phyloP scores from a whole-genome alignment of 495 filamentous ascomycete species.

The Talaromyces wortmannii region DNA sequence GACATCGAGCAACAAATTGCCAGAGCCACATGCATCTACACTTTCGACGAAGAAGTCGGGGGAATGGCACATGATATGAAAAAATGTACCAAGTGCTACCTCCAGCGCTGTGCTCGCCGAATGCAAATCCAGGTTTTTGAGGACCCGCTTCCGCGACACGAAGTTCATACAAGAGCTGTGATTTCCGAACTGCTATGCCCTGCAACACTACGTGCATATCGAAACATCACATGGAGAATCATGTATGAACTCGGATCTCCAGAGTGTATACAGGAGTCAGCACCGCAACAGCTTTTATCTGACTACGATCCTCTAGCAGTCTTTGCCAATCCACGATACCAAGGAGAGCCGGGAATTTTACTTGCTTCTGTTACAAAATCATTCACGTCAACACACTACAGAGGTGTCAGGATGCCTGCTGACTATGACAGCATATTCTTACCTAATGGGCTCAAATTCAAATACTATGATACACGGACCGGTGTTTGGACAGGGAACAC shows the following conservation, averaged over 20 bases:
- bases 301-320: constrained; percentile 17
- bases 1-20: constrained; percentile 18
- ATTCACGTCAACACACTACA: constrained; percentile 32
- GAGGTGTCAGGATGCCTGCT: constrained; percentile 14
- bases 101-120: constrained; percentile 24
- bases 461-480: constrained; percentile 14
- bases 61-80: constrained; percentile 19
- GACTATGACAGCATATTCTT: constrained; percentile 12
- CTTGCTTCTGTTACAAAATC: constrained; percentile 40
- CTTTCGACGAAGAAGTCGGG: neutral
- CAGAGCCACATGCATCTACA: constrained; percentile 16
- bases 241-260: constrained; percentile 28
- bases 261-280: neutral
- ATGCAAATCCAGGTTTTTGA: constrained; percentile 48
- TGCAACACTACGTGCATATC: constrained; percentile 40
- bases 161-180: constrained; percentile 23
- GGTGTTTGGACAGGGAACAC: constrained; percentile 21
- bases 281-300: constrained; percentile 2
- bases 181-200: constrained; percentile 54
- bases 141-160: constrained; percentile 46
- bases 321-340: constrained; percentile 10
- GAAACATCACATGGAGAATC: constrained; percentile 41
- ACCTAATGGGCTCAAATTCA: constrained; percentile 11
- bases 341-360: constrained; percentile 1
- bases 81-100: constrained; percentile 25